Conservation (phyloP, 2,329 filamentous ascomycete genomes). For the Exophiala xenobiotica region DNA sequence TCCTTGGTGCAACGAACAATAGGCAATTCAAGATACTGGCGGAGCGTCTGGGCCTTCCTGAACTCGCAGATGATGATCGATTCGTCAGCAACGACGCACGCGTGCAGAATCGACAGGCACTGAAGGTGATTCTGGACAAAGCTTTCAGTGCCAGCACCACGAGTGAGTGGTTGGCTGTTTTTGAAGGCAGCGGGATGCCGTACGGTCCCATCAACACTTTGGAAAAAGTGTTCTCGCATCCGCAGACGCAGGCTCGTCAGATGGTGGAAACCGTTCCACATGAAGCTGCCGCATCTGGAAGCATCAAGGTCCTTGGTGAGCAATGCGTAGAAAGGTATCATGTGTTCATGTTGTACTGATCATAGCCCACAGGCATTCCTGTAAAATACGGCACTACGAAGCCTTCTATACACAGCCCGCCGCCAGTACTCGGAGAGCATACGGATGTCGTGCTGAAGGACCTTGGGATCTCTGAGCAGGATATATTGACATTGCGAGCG, state of each 20-base stretch:
- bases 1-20: conserved; percentile 72
- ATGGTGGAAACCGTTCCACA: conserved; percentile 38
- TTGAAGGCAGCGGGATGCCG: conserved; percentile 47
- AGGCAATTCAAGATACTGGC: conserved; percentile 66
- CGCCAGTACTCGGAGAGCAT: conserved; percentile 37
- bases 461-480: conserved; percentile 19
- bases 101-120: conserved; percentile 51
- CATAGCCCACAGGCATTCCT: conserved; percentile 20
- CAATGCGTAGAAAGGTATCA: not conserved
- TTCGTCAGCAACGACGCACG: conserved; percentile 63
- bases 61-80: conserved; percentile 60
- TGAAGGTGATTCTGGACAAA: conserved; percentile 39
- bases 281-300: conserved; percentile 29
- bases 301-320: conserved; percentile 34
- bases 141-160: conserved; percentile 40
- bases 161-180: conserved; percentile 41
- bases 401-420: conserved; percentile 28
- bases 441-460: conserved; percentile 32
- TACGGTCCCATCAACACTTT: conserved; percentile 50
- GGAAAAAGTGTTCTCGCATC: conserved; percentile 45
- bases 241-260: conserved; percentile 42
- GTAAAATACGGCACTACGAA: conserved; percentile 39
- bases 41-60: conserved; percentile 56
- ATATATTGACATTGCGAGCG: not conserved
- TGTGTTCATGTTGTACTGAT: not conserved